These are phyloP conservation scores for Flaveria brownii DNA, from an alignment of 129 eudicot species.

Conservation along the genomic window DNA sequence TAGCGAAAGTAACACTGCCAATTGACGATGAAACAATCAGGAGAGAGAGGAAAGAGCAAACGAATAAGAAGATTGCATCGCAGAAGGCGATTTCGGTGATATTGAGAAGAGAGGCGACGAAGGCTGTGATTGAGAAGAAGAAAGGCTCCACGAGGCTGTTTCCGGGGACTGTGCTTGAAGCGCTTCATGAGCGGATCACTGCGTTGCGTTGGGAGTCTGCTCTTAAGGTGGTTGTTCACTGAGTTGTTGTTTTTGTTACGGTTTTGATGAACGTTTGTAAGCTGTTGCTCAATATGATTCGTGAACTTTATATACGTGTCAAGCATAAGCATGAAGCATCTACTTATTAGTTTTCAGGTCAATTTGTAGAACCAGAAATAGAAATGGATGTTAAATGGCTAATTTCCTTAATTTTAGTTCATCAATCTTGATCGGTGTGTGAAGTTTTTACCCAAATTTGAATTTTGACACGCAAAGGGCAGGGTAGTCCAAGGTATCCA, in stretches of 20 bases:
- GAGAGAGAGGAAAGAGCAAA: constrained; percentile 68
- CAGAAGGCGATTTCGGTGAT: constrained; percentile 89
- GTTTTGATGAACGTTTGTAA: background rate
- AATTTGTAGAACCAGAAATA: no score
- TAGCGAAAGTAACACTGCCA: constrained; percentile 18
- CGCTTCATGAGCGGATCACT: constrained; percentile 87
- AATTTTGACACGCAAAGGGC: background rate
- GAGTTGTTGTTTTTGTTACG: background rate
- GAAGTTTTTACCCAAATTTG: background rate
- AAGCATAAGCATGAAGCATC: no score
- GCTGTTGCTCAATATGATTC: background rate
- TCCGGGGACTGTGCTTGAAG: constrained; percentile 88
- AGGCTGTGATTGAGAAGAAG: constrained; percentile 87
- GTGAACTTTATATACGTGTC: no score
- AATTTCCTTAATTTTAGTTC: background rate
- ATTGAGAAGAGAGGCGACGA: constrained; percentile 85
- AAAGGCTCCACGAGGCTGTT: constrained; percentile 72
- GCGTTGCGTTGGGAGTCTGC: constrained; percentile 99
- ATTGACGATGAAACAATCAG: constrained; percentile 38
- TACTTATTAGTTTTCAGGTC: no score
- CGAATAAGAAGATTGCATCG: constrained; percentile 78
- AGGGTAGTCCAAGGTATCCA: no score
- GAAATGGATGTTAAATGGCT: no score
- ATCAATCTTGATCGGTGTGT: background rate
- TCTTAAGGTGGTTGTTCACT: constrained; percentile 57